These are phyloP conservation scores for Forsythia suspensa DNA, from an alignment of 257 asterid genomes.

Conservation along the genomic window DNA sequence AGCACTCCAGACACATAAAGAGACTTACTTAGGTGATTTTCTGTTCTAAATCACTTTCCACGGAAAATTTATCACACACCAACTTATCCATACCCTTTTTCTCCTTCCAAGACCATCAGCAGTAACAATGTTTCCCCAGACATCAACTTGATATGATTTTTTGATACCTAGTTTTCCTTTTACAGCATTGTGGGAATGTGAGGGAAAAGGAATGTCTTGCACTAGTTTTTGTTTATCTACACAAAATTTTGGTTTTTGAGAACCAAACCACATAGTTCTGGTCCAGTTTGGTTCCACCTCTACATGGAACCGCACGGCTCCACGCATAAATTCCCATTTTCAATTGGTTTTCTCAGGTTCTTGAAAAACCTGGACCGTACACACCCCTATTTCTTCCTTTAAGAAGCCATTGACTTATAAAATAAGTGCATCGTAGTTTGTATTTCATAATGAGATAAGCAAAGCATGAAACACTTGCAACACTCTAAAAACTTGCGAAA, in stretches of 20 bases:
- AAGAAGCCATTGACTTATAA: background rate
- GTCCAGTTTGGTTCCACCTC: background rate
- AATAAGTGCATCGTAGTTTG: background rate
- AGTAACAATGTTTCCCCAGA: background rate
- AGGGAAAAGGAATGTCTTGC: background rate
- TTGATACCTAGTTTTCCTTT: background rate
- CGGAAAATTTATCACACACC: background rate
- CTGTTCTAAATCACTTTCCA: background rate
- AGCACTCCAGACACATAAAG: background rate
- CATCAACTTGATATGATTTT: background rate
- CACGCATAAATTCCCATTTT: background rate
- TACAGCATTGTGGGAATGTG: background rate
- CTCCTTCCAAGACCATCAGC: background rate
- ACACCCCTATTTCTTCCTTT: background rate
- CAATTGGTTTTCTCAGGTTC: background rate
- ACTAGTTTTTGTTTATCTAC: background rate
- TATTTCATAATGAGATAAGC: background rate
- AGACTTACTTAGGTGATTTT: background rate
- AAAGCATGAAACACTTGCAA: background rate
- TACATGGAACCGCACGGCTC: background rate
- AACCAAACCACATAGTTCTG: background rate
- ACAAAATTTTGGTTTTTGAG: background rate
- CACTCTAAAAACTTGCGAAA: background rate
- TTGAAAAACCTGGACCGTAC: background rate
- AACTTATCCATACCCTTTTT: background rate